Conservation (phyloP, 495 filamentous ascomycete species). For the Hyaloscypha finlandica region DNA sequence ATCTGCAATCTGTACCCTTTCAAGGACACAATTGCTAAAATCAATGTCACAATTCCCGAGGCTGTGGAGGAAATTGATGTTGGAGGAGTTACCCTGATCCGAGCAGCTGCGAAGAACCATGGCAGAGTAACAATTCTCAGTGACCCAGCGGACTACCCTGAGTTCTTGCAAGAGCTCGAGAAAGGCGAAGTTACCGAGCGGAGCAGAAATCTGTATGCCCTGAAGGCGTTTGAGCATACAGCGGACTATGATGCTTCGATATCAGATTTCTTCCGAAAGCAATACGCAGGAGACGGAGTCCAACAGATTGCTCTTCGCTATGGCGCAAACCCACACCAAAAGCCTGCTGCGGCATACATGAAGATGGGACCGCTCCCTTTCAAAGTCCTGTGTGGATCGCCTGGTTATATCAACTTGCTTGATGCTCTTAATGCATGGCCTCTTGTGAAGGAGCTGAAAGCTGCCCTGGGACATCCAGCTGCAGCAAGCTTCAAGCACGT, state of each 20-base stretch:
- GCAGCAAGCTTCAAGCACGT: conserved; percentile 99
- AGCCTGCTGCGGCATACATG: conserved; percentile 83
- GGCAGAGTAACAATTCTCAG: conserved; percentile 90
- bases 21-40: conserved; percentile 94
- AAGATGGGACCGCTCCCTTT: conserved; percentile 78
- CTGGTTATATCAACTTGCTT: conserved; percentile 95
- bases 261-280: conserved; percentile 94
- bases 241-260: conserved; percentile 95
- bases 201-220: conserved; percentile 81
- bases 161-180: conserved; percentile 88
- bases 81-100: conserved; percentile 92
- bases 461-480: conserved; percentile 82
- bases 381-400: conserved; percentile 89
- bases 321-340: conserved; percentile 96
- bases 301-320: conserved; percentile 89
- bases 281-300: conserved; percentile 82
- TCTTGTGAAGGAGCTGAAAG: conserved; percentile 93
- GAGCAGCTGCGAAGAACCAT: conserved; percentile 98
- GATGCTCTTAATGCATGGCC: conserved; percentile 97
- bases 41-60: conserved; percentile 93
- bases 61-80: conserved; percentile 99
- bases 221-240: conserved; percentile 99
- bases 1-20: conserved; percentile 99
- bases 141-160: conserved; percentile 88
- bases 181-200: conserved; percentile 81